phyloP scores from a whole-genome alignment of 352 stramenopile genomes.

The Paralagenidium karlingii region DNA sequence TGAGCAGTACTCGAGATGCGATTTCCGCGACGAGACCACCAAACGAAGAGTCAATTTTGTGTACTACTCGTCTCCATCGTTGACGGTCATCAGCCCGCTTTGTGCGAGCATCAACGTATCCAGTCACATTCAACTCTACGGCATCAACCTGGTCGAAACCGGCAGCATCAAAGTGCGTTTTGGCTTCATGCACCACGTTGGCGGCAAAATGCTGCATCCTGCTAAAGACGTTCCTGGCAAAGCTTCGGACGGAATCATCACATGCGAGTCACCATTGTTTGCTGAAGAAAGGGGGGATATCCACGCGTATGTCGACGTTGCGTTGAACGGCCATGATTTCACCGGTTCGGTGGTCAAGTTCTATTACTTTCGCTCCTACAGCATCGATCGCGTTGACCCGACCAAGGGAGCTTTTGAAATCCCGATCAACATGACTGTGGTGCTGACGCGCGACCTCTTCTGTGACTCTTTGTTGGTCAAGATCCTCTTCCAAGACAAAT shows the following conservation, averaged over 20 bases:
- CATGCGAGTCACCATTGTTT: constrained; percentile 27
- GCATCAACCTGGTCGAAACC: constrained; percentile 62
- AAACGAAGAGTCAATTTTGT: constrained; percentile 39
- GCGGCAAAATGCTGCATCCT: constrained; percentile 18
- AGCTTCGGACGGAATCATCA: constrained; percentile 37
- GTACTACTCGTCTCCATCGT: constrained; percentile 50
- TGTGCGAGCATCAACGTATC: constrained; percentile 34
- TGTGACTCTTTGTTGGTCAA: constrained; percentile 28
- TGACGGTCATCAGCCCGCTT: constrained; percentile 36
- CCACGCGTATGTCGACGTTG: constrained; percentile 38
- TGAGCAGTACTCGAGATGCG: constrained; percentile 64
- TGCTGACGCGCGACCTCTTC: constrained; percentile 23
- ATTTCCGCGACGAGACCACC: constrained; percentile 35
- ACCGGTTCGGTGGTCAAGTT: constrained; percentile 25
- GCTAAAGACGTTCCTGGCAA: constrained; percentile 21
- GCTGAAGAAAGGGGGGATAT: constrained; percentile 24
- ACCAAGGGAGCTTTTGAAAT: constrained; percentile 43
- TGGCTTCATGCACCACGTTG: constrained; percentile 15
- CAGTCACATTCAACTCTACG: constrained; percentile 39
- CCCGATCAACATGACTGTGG: constrained; percentile 21
- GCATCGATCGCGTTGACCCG: constrained; percentile 29
- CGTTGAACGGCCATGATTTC: constrained; percentile 57
- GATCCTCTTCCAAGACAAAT: constrained; percentile 20
- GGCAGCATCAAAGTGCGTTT: constrained; percentile 59
- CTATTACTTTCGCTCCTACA: constrained; percentile 42